Evolutionary conservation across 1,139 yeast genomes (phyloP).

Genomic region (Debaryomyces subglobosus): DNA sequence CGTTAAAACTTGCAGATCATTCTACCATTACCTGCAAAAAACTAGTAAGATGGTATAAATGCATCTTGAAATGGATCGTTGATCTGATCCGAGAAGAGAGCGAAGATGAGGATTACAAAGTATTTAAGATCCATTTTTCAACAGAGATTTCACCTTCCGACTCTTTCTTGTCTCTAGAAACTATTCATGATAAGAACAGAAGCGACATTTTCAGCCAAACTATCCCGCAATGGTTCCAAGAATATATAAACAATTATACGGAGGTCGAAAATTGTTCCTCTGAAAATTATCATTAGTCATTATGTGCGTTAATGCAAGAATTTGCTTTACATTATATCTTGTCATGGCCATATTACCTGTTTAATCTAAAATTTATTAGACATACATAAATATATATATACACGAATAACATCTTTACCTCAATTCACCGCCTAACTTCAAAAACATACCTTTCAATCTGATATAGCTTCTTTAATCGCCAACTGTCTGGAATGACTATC

Average conservation of each 20-base stretch:
- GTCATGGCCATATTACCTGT: not conserved
- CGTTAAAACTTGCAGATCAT: conserved; percentile 16
- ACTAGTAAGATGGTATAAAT: conserved; percentile 22
- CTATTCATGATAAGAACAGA: not conserved
- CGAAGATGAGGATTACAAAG: not conserved
- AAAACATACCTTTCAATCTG: conserved; percentile 15
- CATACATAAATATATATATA: conserved; percentile 1
- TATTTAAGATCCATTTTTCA: conserved; percentile 1
- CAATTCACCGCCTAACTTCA: not conserved
- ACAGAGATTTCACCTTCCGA: not conserved
- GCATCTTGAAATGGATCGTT: conserved; percentile 18
- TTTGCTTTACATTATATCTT: not conserved
- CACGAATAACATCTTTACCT: not conserved
- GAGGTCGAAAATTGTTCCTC: not conserved
- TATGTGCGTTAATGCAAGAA: not conserved
- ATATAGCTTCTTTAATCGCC: conserved; percentile 65
- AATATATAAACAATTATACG: conserved; percentile 10
- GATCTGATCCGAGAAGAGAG: not conserved
- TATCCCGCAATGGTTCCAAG: conserved; percentile 24
- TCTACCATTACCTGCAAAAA: conserved; percentile 18
- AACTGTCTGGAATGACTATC: conserved; percentile 74
- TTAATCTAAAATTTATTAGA: not conserved
- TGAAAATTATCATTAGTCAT: not conserved
- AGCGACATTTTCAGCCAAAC: conserved; percentile 14
- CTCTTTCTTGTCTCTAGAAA: not conserved